Base-by-base conservation (phyloP, 345 rosid genomes). In the Gossypium australe region DNA sequence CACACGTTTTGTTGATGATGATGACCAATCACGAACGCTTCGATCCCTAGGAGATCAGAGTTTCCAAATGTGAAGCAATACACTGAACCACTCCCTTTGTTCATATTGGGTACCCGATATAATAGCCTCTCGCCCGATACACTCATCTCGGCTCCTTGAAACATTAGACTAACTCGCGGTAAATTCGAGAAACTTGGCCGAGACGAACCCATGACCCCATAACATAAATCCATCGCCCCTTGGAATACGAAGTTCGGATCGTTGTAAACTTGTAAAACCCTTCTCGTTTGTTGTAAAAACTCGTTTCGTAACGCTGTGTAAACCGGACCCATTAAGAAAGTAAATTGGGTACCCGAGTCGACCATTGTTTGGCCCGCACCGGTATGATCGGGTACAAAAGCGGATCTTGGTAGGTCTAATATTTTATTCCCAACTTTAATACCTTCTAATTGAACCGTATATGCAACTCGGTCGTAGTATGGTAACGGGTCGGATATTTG, bases 281-380 rank as follows among this genome's bases (percentile, higher is more conserved):
- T 78, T 16, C 68, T 82, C 13, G 92, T 87, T 77, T 89, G 97
- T 10, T 59, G 53, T 5, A 82, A 17, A 75, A 85, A 92, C 71
- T 92, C 97, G 27, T 67, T 78, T 81, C 57, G 86, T 56, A 91
- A 69, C 1, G 92, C 91, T 0, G 81, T 72, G 68, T 91, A 91
- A 75, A 86, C 94, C 75, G 88, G 85, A 16, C 97, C 92, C 76
- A 91, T 10, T 13, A 91, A 34, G 73, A 91, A 91, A 0, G 92
- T 84, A 71, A 89, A 91, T 2, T 91, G 97, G 27, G 97, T 91
- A 18, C 94, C 97, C 57, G 97, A 89, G 77, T 91, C 97, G 0
- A 91, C 86, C 89, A 86, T 91, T 0, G 97, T 91, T 77, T 91
- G 97, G 61, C 97, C 97, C 1, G 97, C 97, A 20, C 94, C 97